Conservation (phyloP, 108 stramenopile species). For the Chaetoceros muelleri region DNA sequence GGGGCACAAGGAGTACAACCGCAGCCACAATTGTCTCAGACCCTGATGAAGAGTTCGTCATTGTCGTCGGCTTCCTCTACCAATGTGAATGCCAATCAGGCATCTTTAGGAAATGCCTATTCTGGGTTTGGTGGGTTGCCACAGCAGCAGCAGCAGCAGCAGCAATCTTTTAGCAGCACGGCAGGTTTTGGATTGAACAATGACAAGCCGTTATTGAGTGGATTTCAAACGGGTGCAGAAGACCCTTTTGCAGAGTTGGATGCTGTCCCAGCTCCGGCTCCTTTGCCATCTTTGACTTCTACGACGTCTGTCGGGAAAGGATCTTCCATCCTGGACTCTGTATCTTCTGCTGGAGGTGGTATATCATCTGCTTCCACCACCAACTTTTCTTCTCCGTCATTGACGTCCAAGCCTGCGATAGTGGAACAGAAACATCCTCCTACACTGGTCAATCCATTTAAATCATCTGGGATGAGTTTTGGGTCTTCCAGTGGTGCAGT, state of each 20-base stretch:
- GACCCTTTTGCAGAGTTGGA: conserved; percentile 83
- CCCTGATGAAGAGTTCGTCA: no score
- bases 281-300: conserved; percentile 2
- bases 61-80: neutral
- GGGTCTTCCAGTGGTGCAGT: neutral
- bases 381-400: neutral
- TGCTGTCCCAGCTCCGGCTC: conserved; percentile 9
- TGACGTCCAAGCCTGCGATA: conserved; percentile 7
- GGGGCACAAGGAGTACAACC: conserved; percentile 7
- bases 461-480: neutral
- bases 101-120: neutral
- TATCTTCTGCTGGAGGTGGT: conserved; percentile 1
- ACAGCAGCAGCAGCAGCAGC: conserved; percentile 18
- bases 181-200: neutral
- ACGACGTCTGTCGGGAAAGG: neutral
- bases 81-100: neutral
- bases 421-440: no score
- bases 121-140: neutral
- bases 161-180: conserved; percentile 9
- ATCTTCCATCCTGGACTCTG: neutral
- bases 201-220: conserved; percentile 6
- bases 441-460: neutral
- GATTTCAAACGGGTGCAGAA: conserved; percentile 28
- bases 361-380: conserved; percentile 1
- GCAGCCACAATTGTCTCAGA: conserved; percentile 14